A percentile compares a stretch with the other conserved stretches of the same genome.
phyloP scores from a whole-genome alignment of 108 stramenopile species.

The Cyclotella atomus region DNA sequence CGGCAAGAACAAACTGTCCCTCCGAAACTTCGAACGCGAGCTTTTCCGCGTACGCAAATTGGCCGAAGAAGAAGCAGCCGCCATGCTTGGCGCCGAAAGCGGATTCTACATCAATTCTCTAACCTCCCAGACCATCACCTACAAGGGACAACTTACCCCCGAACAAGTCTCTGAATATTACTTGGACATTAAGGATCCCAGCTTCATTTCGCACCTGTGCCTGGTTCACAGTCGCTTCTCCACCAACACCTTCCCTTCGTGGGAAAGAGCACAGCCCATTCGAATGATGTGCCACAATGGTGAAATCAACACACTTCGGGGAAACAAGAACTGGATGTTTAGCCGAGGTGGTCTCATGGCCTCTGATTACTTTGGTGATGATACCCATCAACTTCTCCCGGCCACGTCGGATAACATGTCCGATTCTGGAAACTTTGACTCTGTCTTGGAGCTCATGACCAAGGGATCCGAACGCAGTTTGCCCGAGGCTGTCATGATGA shows the following conservation, averaged over 20 bases:
- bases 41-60: constrained; percentile 88
- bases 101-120: constrained; percentile 93
- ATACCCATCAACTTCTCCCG: constrained; percentile 83
- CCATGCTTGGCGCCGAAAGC: constrained; percentile 80
- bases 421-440: constrained; percentile 97
- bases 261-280: constrained; percentile 96
- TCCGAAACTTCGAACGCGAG: constrained; percentile 90
- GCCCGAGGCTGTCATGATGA: constrained; percentile 95
- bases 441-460: constrained; percentile 91
- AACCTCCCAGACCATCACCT: constrained; percentile 87
- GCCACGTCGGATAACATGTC: constrained; percentile 91
- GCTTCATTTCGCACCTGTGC: constrained; percentile 87
- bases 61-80: constrained; percentile 82
- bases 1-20: constrained; percentile 43
- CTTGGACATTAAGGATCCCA: constrained; percentile 85
- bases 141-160: constrained; percentile 96
- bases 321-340: constrained; percentile 99
- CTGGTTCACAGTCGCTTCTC: constrained; percentile 94
- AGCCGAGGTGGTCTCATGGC: constrained; percentile 95
- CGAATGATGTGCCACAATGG: constrained; percentile 99
- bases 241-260: constrained; percentile 96
- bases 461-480: constrained; percentile 89
- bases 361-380: constrained; percentile 85
- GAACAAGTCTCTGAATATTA: constrained; percentile 94
- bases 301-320: constrained; percentile 95